Conservation (phyloP, 2,329 filamentous ascomycete genomes). For the Epichloe coenophiala region DNA sequence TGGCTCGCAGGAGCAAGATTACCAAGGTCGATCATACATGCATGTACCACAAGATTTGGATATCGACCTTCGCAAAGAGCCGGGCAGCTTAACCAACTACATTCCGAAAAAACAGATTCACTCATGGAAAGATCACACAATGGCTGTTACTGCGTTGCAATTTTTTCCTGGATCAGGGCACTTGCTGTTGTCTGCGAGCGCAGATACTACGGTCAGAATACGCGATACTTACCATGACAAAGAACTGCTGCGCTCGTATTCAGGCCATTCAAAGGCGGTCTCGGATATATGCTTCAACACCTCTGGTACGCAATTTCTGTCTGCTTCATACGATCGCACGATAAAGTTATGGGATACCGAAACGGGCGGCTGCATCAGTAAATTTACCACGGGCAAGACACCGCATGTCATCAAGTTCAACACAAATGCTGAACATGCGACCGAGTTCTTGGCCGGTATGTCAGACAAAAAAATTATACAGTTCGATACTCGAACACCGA, state of each 20-base stretch:
- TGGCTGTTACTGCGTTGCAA: conserved; percentile 74
- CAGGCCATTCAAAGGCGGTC: conserved; percentile 78
- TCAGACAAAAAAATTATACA: conserved; percentile 98
- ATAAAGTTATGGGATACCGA: conserved; percentile 99
- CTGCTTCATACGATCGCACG: conserved; percentile 83
- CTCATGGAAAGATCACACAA: conserved; percentile 72
- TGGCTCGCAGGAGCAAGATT: conserved; percentile 72
- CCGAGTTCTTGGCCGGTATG: conserved; percentile 94
- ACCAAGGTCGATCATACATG: conserved; percentile 95
- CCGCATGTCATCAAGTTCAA: conserved; percentile 94
- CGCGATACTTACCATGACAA: conserved; percentile 89
- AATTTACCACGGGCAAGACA: conserved; percentile 88
- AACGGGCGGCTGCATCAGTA: conserved; percentile 73
- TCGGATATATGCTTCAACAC: conserved; percentile 82
- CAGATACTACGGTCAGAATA: conserved; percentile 82
- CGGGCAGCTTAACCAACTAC: conserved; percentile 71
- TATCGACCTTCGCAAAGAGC: conserved; percentile 70
- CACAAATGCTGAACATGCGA: conserved; percentile 58
- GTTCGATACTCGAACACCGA: conserved; percentile 70
- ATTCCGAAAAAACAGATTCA: conserved; percentile 94
- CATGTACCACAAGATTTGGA: conserved; percentile 87
- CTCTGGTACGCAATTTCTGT: conserved; percentile 73
- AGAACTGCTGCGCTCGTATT: conserved; percentile 81
- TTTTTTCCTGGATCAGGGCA: conserved; percentile 87
- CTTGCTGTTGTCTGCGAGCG: conserved; percentile 75